These are phyloP conservation scores for Aureobasidium sp. DNA, from an alignment of 2,329 filamentous ascomycete species.

Conservation along the genomic window DNA sequence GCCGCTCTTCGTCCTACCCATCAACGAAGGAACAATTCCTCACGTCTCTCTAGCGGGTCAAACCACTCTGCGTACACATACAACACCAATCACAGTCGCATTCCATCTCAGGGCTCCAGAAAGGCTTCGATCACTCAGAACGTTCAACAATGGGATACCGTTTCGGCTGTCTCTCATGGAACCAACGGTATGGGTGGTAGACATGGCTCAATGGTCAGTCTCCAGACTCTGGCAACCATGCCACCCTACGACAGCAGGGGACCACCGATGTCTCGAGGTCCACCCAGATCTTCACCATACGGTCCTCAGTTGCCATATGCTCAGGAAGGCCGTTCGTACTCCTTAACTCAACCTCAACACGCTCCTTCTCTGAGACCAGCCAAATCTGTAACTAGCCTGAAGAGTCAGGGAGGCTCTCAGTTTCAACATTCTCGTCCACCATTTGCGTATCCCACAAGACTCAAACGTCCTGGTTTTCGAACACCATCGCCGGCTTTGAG, in stretches of 20 bases:
- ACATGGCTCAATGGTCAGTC: slow-evolving; percentile 34
- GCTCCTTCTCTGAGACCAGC: slow-evolving; percentile 14
- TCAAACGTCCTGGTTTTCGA: slow-evolving; percentile 37
- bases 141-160: slow-evolving; percentile 32
- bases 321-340: slow-evolving; percentile 38
- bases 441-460: slow-evolving; percentile 37
- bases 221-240: slow-evolving; percentile 37
- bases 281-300: background rate
- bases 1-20: slow-evolving; percentile 31
- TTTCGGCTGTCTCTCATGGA: slow-evolving; percentile 32
- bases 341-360: slow-evolving; percentile 32
- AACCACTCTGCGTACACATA: slow-evolving; percentile 26
- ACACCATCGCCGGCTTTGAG: slow-evolving; percentile 40
- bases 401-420: slow-evolving; percentile 33
- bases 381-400: slow-evolving; percentile 38
- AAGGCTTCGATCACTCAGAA: slow-evolving; percentile 33
- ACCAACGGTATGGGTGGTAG: background rate
- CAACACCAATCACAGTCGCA: slow-evolving; percentile 25
- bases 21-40: slow-evolving; percentile 29
- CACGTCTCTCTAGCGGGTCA: slow-evolving; percentile 36
- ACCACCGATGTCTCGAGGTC: slow-evolving; percentile 17
- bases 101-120: slow-evolving; percentile 36
- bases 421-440: slow-evolving; percentile 32
- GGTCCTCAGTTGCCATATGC: slow-evolving; percentile 17
- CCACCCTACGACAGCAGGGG: slow-evolving; percentile 36